Evolutionary conservation across 805 yeast genomes (phyloP).

Genomic region (baker's yeast (Saccharomyces cerevisiae)): DNA sequence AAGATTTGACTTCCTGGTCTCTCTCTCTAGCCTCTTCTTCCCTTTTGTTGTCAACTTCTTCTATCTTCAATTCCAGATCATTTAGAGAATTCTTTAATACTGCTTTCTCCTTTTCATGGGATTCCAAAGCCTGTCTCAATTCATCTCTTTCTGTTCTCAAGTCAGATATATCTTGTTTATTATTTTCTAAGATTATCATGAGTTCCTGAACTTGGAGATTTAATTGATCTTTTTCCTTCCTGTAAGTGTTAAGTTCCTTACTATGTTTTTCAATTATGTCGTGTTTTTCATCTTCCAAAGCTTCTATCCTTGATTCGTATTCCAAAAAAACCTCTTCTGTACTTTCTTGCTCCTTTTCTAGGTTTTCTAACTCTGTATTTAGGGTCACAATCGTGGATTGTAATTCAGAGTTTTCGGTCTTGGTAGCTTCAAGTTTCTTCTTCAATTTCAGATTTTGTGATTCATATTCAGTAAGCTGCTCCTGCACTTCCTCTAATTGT

Average conservation of each 20-base stretch:
- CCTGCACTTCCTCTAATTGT: conserved; percentile 50
- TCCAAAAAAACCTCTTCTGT: conserved; percentile 49
- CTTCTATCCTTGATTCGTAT: conserved; percentile 35
- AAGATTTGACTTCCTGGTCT: conserved; percentile 21
- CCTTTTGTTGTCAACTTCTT: conserved; percentile 6
- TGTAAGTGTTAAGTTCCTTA: conserved; percentile 23
- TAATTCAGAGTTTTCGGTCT: conserved; percentile 29
- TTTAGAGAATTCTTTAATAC: conserved; percentile 20
- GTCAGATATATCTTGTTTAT: conserved; percentile 23
- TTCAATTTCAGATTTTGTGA: conserved; percentile 33
- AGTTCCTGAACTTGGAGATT: conserved; percentile 32
- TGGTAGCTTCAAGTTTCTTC: conserved; percentile 28
- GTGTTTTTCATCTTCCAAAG: conserved; percentile 34
- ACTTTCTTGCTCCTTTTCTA: conserved; percentile 44
- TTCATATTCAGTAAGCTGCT: conserved; percentile 42
- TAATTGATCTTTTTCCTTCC: conserved; percentile 15
- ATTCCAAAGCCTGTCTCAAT: conserved; percentile 22
- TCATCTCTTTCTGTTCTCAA: conserved; percentile 35
- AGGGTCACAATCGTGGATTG: conserved; percentile 30
- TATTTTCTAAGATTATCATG: conserved; percentile 31
- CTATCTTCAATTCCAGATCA: conserved; percentile 3
- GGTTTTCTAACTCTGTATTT: conserved; percentile 34
- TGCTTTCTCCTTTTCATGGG: conserved; percentile 7
- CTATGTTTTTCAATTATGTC: conserved; percentile 32
- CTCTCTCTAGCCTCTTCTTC: conserved; percentile 18